phyloP scores from a whole-genome alignment of 306 rosid species.

The Clitoria ternatea region DNA sequence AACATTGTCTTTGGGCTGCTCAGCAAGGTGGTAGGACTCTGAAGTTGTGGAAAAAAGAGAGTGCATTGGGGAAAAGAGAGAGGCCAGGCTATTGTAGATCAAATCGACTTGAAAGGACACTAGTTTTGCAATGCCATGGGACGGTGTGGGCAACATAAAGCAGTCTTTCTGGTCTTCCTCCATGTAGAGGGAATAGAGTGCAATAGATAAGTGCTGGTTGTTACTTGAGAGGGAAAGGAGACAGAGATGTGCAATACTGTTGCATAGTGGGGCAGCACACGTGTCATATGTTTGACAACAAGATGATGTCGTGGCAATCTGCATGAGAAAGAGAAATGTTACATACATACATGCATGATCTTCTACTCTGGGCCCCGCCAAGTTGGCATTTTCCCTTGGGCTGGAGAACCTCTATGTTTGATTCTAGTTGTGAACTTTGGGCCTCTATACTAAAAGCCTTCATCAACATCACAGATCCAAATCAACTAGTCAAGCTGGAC shows the following conservation, averaged over 20 bases:
- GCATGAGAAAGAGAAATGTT: constrained; percentile 27
- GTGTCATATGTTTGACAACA: constrained; percentile 42
- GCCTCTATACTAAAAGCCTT: background rate
- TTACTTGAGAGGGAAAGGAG: background rate
- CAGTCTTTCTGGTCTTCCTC: constrained; percentile 20
- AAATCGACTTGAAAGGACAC: constrained; percentile 43
- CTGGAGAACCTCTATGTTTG: background rate
- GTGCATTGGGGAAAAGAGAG: constrained; percentile 38
- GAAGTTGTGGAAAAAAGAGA: constrained; percentile 33
- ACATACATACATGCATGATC: background rate
- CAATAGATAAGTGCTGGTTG: background rate
- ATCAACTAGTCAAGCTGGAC: background rate
- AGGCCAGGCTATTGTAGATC: constrained; percentile 39
- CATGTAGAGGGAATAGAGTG: constrained; percentile 8
- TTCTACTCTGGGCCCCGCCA: background rate
- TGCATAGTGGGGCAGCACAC: constrained; percentile 28
- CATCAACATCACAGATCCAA: background rate
- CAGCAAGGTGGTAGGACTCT: constrained; percentile 45
- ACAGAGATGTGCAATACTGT: background rate
- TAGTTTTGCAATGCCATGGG: constrained; percentile 39
- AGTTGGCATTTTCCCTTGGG: constrained; percentile 1
- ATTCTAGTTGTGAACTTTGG: background rate
- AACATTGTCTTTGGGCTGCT: constrained; percentile 29
- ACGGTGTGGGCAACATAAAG: constrained; percentile 30
- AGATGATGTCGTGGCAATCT: constrained; percentile 30